Percentiles rank a stretch among this genome's conserved stretches.
Evolutionary conservation across 2,329 filamentous ascomycete species (phyloP).

Genomic region (Arthrobotrys sinensis): DNA sequence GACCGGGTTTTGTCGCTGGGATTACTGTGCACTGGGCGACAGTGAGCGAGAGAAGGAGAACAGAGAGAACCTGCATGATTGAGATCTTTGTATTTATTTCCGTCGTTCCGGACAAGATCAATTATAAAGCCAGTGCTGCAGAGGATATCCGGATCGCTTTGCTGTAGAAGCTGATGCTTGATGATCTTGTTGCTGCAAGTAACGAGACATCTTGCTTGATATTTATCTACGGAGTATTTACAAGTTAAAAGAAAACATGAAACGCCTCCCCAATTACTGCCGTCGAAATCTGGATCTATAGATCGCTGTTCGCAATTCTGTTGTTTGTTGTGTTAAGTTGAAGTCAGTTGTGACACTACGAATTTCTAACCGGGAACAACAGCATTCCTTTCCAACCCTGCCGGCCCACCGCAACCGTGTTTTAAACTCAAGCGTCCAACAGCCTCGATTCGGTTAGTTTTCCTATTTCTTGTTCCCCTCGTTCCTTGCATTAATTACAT

Average conservation of each 20-base stretch:
- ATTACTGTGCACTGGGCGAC: background rate
- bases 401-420: too few relatives aligned
- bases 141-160: background rate
- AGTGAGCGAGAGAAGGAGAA: background rate
- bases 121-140: too few relatives aligned
- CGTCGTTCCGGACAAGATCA: too few relatives aligned
- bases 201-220: background rate
- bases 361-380: background rate
- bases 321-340: background rate
- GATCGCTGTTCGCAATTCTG: background rate
- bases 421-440: too few relatives aligned
- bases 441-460: too few relatives aligned
- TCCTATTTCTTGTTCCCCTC: too few relatives aligned
- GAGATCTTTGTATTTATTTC: background rate
- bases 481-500: too few relatives aligned
- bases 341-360: background rate
- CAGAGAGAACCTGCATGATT: background rate
- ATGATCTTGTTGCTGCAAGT: background rate
- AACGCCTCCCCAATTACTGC: background rate
- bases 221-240: background rate
- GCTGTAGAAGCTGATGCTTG: background rate
- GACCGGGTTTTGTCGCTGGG: background rate
- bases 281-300: background rate
- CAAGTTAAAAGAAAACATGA: background rate
- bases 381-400: background rate